Percentiles rank a stretch among this genome's conserved stretches.
These are phyloP conservation scores for Phytophthora pluvialis DNA, from an alignment of 352 stramenopile genomes.

Conservation along the genomic window DNA sequence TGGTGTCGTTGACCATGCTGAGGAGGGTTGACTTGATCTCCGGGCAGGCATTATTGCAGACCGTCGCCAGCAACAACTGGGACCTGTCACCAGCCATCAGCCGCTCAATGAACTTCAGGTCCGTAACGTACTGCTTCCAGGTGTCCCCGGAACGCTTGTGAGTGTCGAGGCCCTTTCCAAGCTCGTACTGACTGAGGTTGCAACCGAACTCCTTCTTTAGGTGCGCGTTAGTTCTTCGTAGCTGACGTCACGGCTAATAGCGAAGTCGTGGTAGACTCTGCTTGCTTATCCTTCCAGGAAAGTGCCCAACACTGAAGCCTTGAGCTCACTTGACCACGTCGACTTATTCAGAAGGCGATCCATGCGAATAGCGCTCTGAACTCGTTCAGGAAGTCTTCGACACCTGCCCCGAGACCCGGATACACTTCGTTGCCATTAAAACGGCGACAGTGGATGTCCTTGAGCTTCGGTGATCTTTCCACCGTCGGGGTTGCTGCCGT, in stretches of 20 bases:
- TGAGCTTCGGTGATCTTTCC: not conserved
- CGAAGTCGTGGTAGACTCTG: constrained; percentile 8
- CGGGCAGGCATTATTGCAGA: constrained; percentile 9
- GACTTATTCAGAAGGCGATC: constrained; percentile 10
- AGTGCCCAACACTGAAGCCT: constrained; percentile 12
- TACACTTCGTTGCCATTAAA: constrained; percentile 15
- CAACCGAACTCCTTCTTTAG: constrained; percentile 18
- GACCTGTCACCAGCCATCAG: constrained; percentile 13
- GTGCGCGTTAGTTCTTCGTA: constrained; percentile 7
- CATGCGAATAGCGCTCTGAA: constrained; percentile 8
- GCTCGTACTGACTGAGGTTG: constrained; percentile 17
- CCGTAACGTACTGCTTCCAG: constrained; percentile 12
- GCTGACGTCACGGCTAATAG: not conserved
- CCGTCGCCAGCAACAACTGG: constrained; percentile 11
- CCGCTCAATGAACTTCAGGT: constrained; percentile 14
- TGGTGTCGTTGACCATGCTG: constrained; percentile 5
- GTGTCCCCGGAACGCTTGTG: constrained; percentile 14
- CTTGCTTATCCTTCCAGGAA: constrained; percentile 7
- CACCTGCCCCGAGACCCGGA: too few relatives aligned
- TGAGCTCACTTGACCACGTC: constrained; percentile 1
- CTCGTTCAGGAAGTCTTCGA: too few relatives aligned
- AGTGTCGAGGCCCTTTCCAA: constrained; percentile 6
- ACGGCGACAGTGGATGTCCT: constrained; percentile 15
- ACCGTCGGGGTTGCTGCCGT: not conserved
- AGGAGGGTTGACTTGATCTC: constrained; percentile 18